Percentiles rank a stretch among this genome's conserved stretches.
Evolutionary conservation across 192 early-diverging fungal species (phyloP).

Genomic region (Kappamyces sp.): DNA sequence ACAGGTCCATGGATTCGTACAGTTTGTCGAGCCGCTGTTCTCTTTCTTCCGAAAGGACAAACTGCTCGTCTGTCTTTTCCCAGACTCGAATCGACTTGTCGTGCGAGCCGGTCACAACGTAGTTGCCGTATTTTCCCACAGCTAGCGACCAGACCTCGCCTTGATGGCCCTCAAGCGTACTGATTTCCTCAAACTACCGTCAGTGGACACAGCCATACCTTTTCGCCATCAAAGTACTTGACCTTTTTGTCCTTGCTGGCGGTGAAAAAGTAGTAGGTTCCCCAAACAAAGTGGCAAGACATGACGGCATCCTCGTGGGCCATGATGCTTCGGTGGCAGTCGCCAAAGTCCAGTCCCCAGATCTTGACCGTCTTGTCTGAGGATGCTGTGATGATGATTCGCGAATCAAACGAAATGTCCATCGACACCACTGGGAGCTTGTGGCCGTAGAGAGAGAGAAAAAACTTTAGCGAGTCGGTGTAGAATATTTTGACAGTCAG

Average conservation of each 20-base stretch:
- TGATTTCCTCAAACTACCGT: constrained; percentile 80
- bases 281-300: constrained; percentile 79
- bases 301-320: constrained; percentile 94
- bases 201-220: constrained; percentile 36
- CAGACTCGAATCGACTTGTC: constrained; percentile 92
- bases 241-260: constrained; percentile 82
- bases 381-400: constrained; percentile 86
- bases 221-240: constrained; percentile 97
- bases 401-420: constrained; percentile 95
- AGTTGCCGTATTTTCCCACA: constrained; percentile 80
- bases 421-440: constrained; percentile 95
- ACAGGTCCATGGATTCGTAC: constrained; percentile 68
- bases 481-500: constrained; percentile 96
- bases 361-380: constrained; percentile 97
- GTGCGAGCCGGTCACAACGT: constrained; percentile 83
- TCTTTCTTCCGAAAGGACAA: constrained; percentile 93
- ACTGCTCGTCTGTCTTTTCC: constrained; percentile 94
- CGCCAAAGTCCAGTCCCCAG: constrained; percentile 99
- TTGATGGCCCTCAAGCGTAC: constrained; percentile 86
- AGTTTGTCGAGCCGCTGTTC: constrained; percentile 89
- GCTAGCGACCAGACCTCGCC: constrained; percentile 93
- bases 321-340: constrained; percentile 90
- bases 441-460: constrained; percentile 95
- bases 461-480: constrained; percentile 93
- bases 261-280: constrained; percentile 94